phyloP scores from a whole-genome alignment of 331 rosid genomes.

The Dryas integrifolia region DNA sequence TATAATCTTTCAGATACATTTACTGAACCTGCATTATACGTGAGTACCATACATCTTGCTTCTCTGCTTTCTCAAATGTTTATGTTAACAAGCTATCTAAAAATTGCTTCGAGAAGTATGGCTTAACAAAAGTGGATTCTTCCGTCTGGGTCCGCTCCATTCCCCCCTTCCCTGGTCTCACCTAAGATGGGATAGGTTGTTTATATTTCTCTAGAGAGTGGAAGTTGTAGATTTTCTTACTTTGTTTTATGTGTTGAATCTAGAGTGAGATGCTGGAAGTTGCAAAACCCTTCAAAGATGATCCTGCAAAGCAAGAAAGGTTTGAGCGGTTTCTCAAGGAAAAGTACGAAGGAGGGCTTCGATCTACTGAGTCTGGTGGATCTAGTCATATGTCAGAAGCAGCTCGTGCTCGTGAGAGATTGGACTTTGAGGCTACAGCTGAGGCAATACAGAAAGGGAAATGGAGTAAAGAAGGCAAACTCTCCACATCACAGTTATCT shows the following conservation, averaged over 20 bases:
- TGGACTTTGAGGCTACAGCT: slow-evolving; percentile 96
- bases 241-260: slow-evolving; percentile 26
- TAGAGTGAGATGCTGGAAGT: slow-evolving; percentile 53
- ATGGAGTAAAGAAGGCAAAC: slow-evolving; percentile 54
- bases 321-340: slow-evolving; percentile 87
- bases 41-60: slow-evolving; percentile 43
- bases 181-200: neutral
- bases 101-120: too few relatives aligned
- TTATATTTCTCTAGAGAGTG: slow-evolving; percentile 8
- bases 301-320: slow-evolving; percentile 89
- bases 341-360: slow-evolving; percentile 87
- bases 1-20: slow-evolving; percentile 90
- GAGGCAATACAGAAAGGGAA: slow-evolving; percentile 77
- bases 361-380: slow-evolving; percentile 65
- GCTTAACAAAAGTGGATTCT: too few relatives aligned
- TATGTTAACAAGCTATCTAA: slow-evolving; percentile 21
- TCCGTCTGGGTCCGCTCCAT: too few relatives aligned
- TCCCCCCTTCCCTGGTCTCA: too few relatives aligned
- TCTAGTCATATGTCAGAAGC: slow-evolving; percentile 82
- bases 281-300: slow-evolving; percentile 80
- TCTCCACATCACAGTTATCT: slow-evolving; percentile 41
- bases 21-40: slow-evolving; percentile 58
- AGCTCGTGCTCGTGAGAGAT: slow-evolving; percentile 90
- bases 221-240: neutral
- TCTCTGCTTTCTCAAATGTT: slow-evolving; percentile 4